Percentiles rank a stretch among this genome's conserved stretches.
Conservation (phyloP, 2,329 filamentous ascomycete species). For the Pestalotiopsis sp. region DNA sequence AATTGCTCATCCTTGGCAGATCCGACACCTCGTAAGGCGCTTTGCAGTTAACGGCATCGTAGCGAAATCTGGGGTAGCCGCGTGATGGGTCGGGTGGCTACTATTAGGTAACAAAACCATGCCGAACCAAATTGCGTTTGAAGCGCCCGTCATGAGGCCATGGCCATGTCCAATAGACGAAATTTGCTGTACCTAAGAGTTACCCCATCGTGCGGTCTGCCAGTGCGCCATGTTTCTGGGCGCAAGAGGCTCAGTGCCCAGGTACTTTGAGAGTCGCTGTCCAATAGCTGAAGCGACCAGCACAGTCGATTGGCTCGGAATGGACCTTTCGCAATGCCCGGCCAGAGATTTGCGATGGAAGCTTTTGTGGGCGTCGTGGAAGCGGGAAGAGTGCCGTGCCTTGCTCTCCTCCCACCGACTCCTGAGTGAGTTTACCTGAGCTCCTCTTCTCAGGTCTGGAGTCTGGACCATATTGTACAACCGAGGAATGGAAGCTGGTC, state of each 20-base stretch:
- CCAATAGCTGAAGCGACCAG: not conserved
- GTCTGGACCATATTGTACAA: no score
- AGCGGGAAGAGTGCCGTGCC: not conserved
- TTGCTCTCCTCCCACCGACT: not conserved
- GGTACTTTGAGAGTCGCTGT: not conserved
- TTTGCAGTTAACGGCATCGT: constrained; percentile 20
- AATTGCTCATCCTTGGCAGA: constrained; percentile 12
- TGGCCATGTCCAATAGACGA: not conserved
- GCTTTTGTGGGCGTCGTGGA: not conserved
- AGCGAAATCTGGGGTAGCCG: constrained; percentile 18
- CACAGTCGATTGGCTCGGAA: not conserved
- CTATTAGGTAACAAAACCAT: constrained; percentile 14
- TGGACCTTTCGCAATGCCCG: not conserved
- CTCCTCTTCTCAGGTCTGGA: no score
- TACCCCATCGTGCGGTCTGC: constrained; percentile 13
- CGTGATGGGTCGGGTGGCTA: constrained; percentile 18
- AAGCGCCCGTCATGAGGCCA: constrained; percentile 13
- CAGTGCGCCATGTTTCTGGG: not conserved
- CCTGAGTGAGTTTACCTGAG: not conserved
- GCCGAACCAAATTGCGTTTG: constrained; percentile 8
- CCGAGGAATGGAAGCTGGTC: not conserved
- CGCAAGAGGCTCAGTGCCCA: not conserved
- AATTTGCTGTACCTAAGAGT: constrained; percentile 15
- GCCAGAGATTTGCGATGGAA: not conserved
- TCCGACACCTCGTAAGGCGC: constrained; percentile 12